phyloP scores from a whole-genome alignment of 441 rosid species.

The Gossypium gossypioides region DNA sequence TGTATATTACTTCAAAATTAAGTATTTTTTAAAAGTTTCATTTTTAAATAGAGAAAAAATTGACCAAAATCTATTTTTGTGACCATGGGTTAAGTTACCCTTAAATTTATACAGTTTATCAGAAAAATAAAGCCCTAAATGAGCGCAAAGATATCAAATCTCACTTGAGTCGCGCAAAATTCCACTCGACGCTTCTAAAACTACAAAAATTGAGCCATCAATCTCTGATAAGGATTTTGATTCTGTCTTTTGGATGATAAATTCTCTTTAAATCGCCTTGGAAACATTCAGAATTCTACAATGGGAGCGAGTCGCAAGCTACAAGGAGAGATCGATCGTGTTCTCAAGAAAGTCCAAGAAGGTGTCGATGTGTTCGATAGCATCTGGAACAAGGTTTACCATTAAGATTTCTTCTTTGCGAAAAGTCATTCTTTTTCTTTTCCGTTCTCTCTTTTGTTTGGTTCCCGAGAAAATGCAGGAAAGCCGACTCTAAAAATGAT shows the following conservation, averaged over 20 bases:
- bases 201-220: neutral
- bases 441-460: neutral
- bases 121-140: neutral
- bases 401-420: neutral
- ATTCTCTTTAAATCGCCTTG: neutral
- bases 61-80: too few species aligned
- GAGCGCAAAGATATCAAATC: neutral
- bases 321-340: slow-evolving; percentile 98
- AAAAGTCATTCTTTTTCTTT: neutral
- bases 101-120: too few species aligned
- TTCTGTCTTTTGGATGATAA: neutral
- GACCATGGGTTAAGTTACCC: too few species aligned
- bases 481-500: neutral
- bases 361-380: slow-evolving; percentile 95
- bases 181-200: neutral
- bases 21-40: too few species aligned
- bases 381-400: slow-evolving; percentile 88
- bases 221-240: neutral
- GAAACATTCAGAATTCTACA: slow-evolving; percentile 1
- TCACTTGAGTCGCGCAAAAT: neutral
- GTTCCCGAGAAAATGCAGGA: neutral
- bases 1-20: too few species aligned
- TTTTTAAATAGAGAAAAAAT: too few species aligned
- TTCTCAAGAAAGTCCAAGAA: slow-evolving; percentile 93
- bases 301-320: slow-evolving; percentile 98